phyloP scores from a whole-genome alignment of 192 early-diverging fungal species.

The Entophlyctis helioformis region DNA sequence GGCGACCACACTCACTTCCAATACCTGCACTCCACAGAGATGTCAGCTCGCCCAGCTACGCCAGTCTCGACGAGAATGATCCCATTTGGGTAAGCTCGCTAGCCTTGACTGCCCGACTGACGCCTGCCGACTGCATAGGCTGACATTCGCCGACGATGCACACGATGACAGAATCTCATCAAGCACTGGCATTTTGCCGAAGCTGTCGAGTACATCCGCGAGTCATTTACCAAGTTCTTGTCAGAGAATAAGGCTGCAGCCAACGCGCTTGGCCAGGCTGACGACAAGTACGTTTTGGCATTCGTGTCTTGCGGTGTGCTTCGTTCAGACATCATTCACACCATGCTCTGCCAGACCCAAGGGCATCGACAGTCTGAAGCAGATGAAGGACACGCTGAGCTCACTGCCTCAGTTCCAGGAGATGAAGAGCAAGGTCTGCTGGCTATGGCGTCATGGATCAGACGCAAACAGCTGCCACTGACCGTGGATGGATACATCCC shows the following conservation, averaged over 20 bases:
- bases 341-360: slow-evolving; percentile 7
- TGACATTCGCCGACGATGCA: too few species aligned
- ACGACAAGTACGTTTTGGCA: background rate
- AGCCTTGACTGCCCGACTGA: too few species aligned
- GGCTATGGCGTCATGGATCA: background rate
- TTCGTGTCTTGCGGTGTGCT: background rate
- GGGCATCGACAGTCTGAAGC: slow-evolving; percentile 57
- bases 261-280: slow-evolving; percentile 12
- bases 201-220: slow-evolving; percentile 56
- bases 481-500: too few species aligned
- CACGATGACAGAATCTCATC: slow-evolving; percentile 40
- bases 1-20: too few species aligned
- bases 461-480: too few species aligned
- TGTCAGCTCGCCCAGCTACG: slow-evolving; percentile 7
- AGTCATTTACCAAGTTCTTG: slow-evolving; percentile 68
- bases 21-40: too few species aligned
- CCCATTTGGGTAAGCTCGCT: slow-evolving; percentile 47
- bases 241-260: slow-evolving; percentile 62
- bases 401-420: slow-evolving; percentile 81
- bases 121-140: too few species aligned
- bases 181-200: slow-evolving; percentile 77
- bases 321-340: background rate
- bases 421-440: slow-evolving; percentile 41
- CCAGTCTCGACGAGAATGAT: slow-evolving; percentile 63
- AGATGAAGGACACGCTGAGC: slow-evolving; percentile 76